phyloP scores from a whole-genome alignment of 73 alveolate genomes.

The Tetrahymena thermophila region DNA sequence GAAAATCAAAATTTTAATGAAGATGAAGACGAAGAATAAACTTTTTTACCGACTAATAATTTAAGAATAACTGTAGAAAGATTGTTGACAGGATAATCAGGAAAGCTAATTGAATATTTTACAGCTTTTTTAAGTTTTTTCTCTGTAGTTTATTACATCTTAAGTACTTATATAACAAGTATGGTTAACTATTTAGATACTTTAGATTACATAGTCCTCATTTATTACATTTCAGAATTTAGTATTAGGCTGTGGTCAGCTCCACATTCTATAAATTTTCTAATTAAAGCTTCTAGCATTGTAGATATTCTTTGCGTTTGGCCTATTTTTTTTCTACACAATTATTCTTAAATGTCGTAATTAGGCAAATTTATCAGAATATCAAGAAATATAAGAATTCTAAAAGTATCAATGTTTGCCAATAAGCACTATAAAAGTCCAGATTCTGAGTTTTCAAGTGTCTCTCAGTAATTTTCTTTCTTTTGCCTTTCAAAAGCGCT shows the following conservation, averaged over 20 bases:
- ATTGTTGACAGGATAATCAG: background rate
- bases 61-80: background rate
- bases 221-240: background rate
- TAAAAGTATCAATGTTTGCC: slow-evolving; percentile 21
- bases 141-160: background rate
- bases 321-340: background rate
- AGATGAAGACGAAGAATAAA: background rate
- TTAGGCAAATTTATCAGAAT: slow-evolving; percentile 17
- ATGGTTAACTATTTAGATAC: background rate
- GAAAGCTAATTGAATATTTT: background rate
- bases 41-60: background rate
- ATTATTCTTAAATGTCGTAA: background rate
- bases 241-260: background rate
- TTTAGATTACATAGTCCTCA: background rate
- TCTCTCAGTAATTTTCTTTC: slow-evolving; percentile 6
- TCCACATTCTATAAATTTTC: background rate
- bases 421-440: slow-evolving; percentile 27
- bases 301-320: background rate
- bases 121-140: background rate
- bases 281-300: background rate
- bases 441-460: slow-evolving; percentile 41
- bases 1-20: background rate
- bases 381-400: slow-evolving; percentile 10
- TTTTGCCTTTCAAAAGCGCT: background rate
- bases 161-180: background rate